phyloP scores from a whole-genome alignment of 192 early-diverging fungal species.

The Lobosporangium transversale region DNA sequence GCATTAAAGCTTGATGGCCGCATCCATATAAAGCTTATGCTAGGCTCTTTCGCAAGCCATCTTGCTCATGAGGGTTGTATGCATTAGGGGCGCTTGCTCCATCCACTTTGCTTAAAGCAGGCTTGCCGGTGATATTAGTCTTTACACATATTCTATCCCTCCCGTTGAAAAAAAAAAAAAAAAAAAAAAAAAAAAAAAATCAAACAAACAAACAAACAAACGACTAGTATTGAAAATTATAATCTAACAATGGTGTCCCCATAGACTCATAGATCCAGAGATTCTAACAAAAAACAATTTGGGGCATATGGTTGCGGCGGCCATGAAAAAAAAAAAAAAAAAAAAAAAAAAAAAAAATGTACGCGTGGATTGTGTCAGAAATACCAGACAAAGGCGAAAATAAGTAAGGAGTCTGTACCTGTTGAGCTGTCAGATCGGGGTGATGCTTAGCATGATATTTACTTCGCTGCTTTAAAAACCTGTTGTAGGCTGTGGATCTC shows the following conservation, averaged over 20 bases:
- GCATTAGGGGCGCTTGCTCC: no score
- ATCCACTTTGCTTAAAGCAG: no score
- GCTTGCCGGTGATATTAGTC: no score
- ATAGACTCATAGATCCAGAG: neutral
- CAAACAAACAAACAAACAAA: neutral
- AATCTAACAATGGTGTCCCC: neutral
- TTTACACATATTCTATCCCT: no score
- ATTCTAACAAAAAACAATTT: neutral
- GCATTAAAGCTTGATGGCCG: no score
- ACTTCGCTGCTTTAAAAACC: slow-evolving; percentile 37
- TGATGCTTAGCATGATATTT: slow-evolving; percentile 4
- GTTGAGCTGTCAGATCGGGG: slow-evolving; percentile 22
- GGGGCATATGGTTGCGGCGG: no score
- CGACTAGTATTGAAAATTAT: neutral
- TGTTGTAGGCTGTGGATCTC: slow-evolving; percentile 26
- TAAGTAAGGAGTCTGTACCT: no score
- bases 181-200: slow-evolving; percentile 12
- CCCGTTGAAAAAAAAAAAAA: neutral
- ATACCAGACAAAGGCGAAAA: neutral
- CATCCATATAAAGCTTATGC: no score
- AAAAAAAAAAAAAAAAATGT: slow-evolving; percentile 1
- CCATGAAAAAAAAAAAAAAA: neutral
- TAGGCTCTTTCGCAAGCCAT: no score
- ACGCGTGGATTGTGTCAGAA: neutral
- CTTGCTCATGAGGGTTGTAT: no score